These are phyloP conservation scores for Botrytis fabae DNA, from an alignment of 2,329 filamentous ascomycete genomes.

Conservation along the genomic window DNA sequence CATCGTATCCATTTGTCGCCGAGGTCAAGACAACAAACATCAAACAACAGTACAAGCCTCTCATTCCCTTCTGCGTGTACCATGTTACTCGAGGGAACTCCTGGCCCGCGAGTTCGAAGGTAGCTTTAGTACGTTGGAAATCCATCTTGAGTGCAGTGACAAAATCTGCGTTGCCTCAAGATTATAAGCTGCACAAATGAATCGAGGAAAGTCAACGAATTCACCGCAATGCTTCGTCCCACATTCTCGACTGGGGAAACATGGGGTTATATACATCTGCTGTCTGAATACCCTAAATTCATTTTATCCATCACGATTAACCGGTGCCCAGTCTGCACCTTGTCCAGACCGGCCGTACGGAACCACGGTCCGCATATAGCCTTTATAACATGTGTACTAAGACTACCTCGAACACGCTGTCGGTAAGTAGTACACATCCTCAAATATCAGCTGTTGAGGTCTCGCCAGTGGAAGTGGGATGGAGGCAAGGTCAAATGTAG, in stretches of 20 bases:
- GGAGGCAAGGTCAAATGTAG: not conserved
- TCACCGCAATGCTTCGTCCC: not conserved
- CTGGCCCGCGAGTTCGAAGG: constrained; percentile 38
- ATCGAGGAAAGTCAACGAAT: not conserved
- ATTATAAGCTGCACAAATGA: not conserved
- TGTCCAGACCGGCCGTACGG: constrained; percentile 9
- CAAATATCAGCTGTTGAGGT: constrained; percentile 3
- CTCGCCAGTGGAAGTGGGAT: not conserved
- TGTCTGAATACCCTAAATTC: not conserved
- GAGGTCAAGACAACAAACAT: constrained; percentile 44
- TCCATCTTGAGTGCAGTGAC: constrained; percentile 21
- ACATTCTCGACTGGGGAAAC: not conserved
- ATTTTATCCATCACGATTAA: constrained; percentile 6
- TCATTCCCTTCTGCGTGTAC: constrained; percentile 55
- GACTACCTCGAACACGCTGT: constrained; percentile 11
- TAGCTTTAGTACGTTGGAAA: constrained; percentile 31
- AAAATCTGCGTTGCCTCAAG: constrained; percentile 4
- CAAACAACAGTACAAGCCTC: constrained; percentile 54
- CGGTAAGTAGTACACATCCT: constrained; percentile 6
- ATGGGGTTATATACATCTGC: constrained; percentile 4
- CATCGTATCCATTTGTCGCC: constrained; percentile 50
- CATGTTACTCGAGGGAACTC: constrained; percentile 47
- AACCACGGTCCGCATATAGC: constrained; percentile 8
- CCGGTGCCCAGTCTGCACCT: constrained; percentile 8
- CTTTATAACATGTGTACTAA: not conserved